Base-by-base conservation (phyloP, 768 basidiomycete species). In the Hypholoma fasciculare region DNA sequence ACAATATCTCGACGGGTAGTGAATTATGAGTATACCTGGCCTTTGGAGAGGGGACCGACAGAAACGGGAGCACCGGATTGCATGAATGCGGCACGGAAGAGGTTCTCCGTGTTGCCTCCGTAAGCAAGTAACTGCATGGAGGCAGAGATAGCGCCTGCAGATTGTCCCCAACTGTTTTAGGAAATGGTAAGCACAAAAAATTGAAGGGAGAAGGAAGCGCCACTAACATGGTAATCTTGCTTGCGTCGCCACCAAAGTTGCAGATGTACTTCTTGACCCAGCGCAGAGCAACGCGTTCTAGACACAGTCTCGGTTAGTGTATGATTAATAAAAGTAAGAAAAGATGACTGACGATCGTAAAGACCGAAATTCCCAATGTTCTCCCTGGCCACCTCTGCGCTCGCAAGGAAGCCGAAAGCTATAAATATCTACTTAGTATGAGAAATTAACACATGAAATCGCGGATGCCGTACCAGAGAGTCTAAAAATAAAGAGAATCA, bases 191-290 rank as follows among this genome's bases (percentile, higher is more conserved):
- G 17, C 8, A 14, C 9, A 9, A 51, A 17, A 17, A 51, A 19
- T 19, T 8, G n/a, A n/a, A 16, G 6, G 4, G 13, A n/a, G 50
- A 36, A 19, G 14, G n/a, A 7, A 23, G 9, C 6, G 9, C 30
- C 11, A 30, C 80, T 52, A 65, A 84, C 81, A 85, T 78, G 0
- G 83, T 84, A 3, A 86, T 85, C 66, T 83, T 85, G 2, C 65
- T 66, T 0, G 83, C 80, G 67, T 90, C 86, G 11, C 89, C 89
- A 1, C 88, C 87, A 60, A 89, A 90, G 7, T 74, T 72, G 36
- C 68, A 60, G 61, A 89, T 87, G 64, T 90, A 84, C 63, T 84
- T 82, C 61, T 87, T 82, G 0, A 89, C 74, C 88, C 88, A 90
- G 54, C 80, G 69, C 7, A 90, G 63, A 2, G 84, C 86, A 38